Evolutionary conservation across 371 early-diverging fungal genomes (phyloP), one percentile per base, ranked within the genome.

Genomic region (Rhizopus microsporus): DNA sequence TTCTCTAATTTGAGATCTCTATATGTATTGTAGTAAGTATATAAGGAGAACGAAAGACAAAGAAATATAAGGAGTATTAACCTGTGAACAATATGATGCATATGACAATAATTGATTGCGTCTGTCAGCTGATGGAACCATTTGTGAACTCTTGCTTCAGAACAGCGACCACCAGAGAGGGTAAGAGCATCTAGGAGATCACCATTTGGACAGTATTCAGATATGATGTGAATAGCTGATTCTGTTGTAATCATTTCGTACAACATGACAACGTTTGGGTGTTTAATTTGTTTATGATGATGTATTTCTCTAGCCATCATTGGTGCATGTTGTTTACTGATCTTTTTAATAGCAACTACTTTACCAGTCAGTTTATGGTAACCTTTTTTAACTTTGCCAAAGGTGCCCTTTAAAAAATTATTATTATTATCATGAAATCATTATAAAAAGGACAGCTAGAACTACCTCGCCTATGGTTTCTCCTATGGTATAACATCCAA

Each of bases 1-100:
- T 94, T 94, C 68, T 94, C 93, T 29, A 94, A 78, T 64, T 94
- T 94, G 56, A 94, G 77, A 70, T 93, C 94, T 46, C 91, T 87
- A 51, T 45, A 49, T 29, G 23, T 23, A 23, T 1, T 23, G 2
- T 23, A 23, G 23, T 23, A 23, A 23, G 32, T 42, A 42, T 44
- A 37, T 16, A 53, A 38, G 31, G 39, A 29, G 7, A 49, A 32
- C 15, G 9, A 23, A 13, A 32, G 37, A 43, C 15, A 50, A 38
- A 45, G 45, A 30, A 16, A 49, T 23, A 15, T 29, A 39, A 13
- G 23, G 17, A 16, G 8, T 40, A 51, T 56, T 59, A 65, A 84
- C 88, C 94, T 75, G 62, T 93, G 94, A 34, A 91, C 89, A 62
- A 93, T 84, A 57, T 84, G 82, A 57, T 80, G 84, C 13, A 77